Conservation (phyloP, 208 protist genomes). For the Naegleria gruberi region DNA sequence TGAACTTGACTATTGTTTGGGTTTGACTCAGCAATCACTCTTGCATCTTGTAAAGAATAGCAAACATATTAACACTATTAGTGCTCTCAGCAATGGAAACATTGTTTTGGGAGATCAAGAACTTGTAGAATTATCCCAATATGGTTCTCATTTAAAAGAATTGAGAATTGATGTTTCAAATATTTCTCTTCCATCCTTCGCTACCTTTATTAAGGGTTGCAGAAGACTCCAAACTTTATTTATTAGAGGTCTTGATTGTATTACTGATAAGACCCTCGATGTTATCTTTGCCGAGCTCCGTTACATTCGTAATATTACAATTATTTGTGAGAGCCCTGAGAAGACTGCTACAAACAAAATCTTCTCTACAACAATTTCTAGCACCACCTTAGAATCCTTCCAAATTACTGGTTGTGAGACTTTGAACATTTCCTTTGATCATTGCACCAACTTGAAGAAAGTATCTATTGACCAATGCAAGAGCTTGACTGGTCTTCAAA, state of each 20-base stretch:
- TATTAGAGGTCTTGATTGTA: neutral
- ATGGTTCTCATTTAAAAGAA: neutral
- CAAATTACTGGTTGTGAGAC: neutral
- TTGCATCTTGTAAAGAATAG: neutral
- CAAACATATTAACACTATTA: neutral
- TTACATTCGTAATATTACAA: neutral
- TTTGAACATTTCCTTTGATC: neutral
- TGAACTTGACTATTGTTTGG: neutral
- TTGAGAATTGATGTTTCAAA: neutral
- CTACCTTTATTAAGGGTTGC: neutral
- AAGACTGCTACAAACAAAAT: neutral
- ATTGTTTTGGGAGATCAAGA: neutral
- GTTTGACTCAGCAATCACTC: neutral
- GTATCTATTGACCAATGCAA: neutral
- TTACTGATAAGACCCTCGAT: neutral
- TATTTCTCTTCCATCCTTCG: neutral
- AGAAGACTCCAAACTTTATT: neutral
- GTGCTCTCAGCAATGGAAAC: neutral
- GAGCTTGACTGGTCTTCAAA: neutral
- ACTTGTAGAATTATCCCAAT: neutral
- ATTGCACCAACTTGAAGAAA: neutral
- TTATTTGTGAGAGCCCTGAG: neutral
- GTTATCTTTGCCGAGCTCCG: neutral
- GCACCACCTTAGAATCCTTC: neutral
- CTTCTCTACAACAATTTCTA: neutral